Evolutionary conservation across 208 protist genomes (phyloP), one percentile per base, ranked within the genome.

Genomic region (Wallacemonas sp.): DNA sequence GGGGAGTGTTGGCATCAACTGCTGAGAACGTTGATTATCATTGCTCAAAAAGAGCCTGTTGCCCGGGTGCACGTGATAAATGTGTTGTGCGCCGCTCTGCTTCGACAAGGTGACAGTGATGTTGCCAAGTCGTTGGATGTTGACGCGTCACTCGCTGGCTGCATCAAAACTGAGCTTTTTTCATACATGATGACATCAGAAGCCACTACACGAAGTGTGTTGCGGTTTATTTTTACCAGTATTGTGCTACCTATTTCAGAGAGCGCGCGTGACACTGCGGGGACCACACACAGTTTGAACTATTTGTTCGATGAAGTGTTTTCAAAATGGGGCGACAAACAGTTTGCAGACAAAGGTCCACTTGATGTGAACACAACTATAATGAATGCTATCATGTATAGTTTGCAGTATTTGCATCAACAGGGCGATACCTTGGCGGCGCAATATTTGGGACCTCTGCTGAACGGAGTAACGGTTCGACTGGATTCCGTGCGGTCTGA

Each of bases 311-410:
- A 60, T 1, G 53, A 46, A n/a, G 52, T 79, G n/a, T 73, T 83
- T 3, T 13, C 59, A n/a, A 53, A 62, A 38, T 90, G 83, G 80
- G 61, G 65, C 22, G 59, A 66, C 57, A 72, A 64, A 37, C 52
- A 68, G 21, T 67, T 85, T 57, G 74, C 78, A n/a, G 67, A 66
- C 36, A 66, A 69, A 1, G 79, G 71, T 9, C 63, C 72, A 26
- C 39, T 82, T 41, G 30, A 55, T 15, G 30, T 71, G 8, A 86
- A 90, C 61, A 61, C 60, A 0, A 76, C 64, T 13, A 34, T 86
- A n/a, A 53, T 85, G 33, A 75, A 87, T 68, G 55, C 73, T 3
- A 52, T 84, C 52, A 79, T 90, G 68, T 90, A 90, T 60, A 61
- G 71, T 2, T 59, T 90, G n/a, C 41, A 82, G n/a, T 70, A 80